Base-by-base conservation (phyloP, 495 filamentous ascomycete genomes). In the Neurospora sp. region DNA sequence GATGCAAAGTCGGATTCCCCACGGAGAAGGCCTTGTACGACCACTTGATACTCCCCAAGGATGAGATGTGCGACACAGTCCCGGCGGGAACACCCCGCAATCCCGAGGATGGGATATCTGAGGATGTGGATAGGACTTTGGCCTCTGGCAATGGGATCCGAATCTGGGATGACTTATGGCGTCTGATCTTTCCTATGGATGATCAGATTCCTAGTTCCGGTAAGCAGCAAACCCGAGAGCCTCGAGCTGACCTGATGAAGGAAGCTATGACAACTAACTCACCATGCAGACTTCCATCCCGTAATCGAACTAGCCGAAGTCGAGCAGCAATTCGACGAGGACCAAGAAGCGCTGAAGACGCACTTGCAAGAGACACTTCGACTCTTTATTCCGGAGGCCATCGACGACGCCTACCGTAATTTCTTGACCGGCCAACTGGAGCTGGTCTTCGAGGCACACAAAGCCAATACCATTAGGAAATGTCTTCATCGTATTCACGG, bases 361-460 rank as follows among this genome's bases (percentile, higher is more conserved):
- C 72, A 71, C 42, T 39, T 80, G 16, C 73, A 76, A 38, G 76
- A 78, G 22, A 79, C 74, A 39, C 78, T 80, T 14, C n/a, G 74
- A 11, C 75, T 80, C 11, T 68, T 80, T 0, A 71, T 79, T 10
- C 78, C 79, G 4, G 38, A 22, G 14, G 48, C 18, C 12, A 68
- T 77, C 12, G 78, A 79, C 6, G 71, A 74, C 37, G 42, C 74
- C 38, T 80, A 77, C 69, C 76, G 77, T 46, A 65, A 44, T 20
- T 80, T 80, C 41, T 70, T 80, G 11, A 70, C 78, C 0, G 75
- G 76, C 0, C 79, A 80, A 48, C 72, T 80, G 20, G 78, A 76
- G 6, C 71, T 80, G 0, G 76, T 79, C n/a, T 77, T 78, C 18
- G 76, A 80, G 20, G 78, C 73, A 0, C 78, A 80, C 46, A 73